Conservation (phyloP, 2,329 filamentous ascomycete species). For the Alternaria conjuncta region DNA sequence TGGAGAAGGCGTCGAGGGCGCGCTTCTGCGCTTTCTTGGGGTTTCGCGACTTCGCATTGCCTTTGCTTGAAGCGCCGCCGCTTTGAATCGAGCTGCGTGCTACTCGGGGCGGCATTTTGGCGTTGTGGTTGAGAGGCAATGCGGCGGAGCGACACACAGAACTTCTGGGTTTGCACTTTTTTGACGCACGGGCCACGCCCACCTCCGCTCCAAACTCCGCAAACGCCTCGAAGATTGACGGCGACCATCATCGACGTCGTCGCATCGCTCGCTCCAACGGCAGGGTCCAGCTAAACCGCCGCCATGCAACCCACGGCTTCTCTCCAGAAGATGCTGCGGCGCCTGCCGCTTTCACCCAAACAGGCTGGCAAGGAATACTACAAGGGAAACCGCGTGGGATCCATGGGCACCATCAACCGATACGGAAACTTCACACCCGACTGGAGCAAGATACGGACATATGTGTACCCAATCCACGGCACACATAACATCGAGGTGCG, state of each 20-base stretch:
- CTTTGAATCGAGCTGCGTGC: conserved; percentile 47
- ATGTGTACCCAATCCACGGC: conserved; percentile 74
- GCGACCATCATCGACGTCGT: neutral
- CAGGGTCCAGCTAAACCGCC: conserved; percentile 1
- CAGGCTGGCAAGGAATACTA: conserved; percentile 93
- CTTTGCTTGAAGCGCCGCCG: conserved; percentile 36
- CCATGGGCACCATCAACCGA: conserved; percentile 84
- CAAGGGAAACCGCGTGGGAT: conserved; percentile 90
- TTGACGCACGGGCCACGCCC: conserved; percentile 21
- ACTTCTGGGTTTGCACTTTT: conserved; percentile 17
- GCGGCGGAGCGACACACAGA: neutral
- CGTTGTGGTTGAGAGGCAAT: conserved; percentile 1
- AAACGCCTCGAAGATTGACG: conserved; percentile 7
- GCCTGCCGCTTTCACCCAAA: conserved; percentile 87
- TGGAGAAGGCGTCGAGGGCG: conserved; percentile 67
- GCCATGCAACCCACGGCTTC: conserved; percentile 71
- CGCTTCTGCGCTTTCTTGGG: conserved; percentile 60
- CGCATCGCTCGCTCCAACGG: conserved; percentile 1
- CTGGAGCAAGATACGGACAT: conserved; percentile 88
- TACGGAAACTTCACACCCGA: conserved; percentile 85
- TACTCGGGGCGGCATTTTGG: conserved; percentile 55
- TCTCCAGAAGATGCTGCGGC: conserved; percentile 73
- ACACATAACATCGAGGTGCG: conserved; percentile 58
- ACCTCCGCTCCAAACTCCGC: conserved; percentile 27
- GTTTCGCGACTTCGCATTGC: conserved; percentile 42